Base-by-base conservation (phyloP, 1,284 basidiomycete genomes). In the Boletus semigastroideus region DNA sequence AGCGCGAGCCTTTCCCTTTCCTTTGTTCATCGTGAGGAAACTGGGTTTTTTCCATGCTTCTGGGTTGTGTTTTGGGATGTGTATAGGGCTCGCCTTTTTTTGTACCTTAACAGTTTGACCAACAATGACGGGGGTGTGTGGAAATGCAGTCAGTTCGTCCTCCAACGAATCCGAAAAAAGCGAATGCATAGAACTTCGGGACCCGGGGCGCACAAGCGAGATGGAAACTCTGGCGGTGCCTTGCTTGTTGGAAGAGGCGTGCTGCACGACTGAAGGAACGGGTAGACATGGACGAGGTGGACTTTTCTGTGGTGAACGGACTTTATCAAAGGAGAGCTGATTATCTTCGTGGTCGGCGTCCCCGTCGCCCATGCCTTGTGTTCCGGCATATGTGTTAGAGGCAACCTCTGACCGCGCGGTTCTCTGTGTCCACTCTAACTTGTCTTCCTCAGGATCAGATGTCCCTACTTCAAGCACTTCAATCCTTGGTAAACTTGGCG, bases 21-120 rank as follows among this genome's bases (percentile, higher is more conserved):
- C 53, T 38, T 58, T 67, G 37, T 30, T 25, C 37, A 37, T 68
- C 19, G 42, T 17, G 43, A 70, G 54, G 46, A 67, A 67, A 41
- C 64, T 67, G 11, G 65, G 65, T 11, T 54, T 52, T 41, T 61
- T 68, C 65, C 65, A 67, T 34, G 66, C 46, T 27, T 55, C 56
- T 5, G 64, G 30, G 27, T 67, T 56, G 25, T 67, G 68, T 33
- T 39, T 42, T 37, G 50, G 42, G 31, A 28, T n/a, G 12, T 27
- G 36, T 5, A 9, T 6, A 34, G 38, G 28, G 12, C 16, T 46
- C 22, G 22, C 30, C 19, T 25, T 34, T 47, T 42, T 51, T 37
- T 47, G 40, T 25, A 17, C 13, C 11, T 36, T 19, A 16, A 33
- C 40, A 17, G 34, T 43, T 45, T n/a, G 48, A 17, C 9, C 4